Evolutionary conservation across 2,329 filamentous ascomycete genomes (phyloP).

Genomic region (Thyridium curvatum): DNA sequence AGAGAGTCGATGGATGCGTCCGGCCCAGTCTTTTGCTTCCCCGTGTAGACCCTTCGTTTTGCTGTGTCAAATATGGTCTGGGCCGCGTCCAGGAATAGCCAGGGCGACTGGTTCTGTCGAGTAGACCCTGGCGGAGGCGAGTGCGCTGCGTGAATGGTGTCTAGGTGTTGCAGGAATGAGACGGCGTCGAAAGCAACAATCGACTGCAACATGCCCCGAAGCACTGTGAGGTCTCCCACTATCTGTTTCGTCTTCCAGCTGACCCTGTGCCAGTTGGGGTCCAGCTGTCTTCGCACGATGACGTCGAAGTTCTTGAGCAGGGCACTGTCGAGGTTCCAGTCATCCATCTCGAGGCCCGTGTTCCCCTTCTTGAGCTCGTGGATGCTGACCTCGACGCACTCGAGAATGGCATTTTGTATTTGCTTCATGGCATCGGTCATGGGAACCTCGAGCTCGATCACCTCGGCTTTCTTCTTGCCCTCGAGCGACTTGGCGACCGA

Average conservation of each 20-base stretch:
- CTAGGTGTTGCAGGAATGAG: slow-evolving; percentile 85
- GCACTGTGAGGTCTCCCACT: slow-evolving; percentile 77
- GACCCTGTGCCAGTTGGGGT: slow-evolving; percentile 95
- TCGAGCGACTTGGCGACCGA: slow-evolving; percentile 85
- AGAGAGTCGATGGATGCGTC: slow-evolving; percentile 53
- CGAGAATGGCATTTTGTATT: slow-evolving; percentile 90
- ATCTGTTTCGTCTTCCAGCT: slow-evolving; percentile 95
- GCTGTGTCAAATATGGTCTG: slow-evolving; percentile 91
- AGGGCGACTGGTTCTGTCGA: slow-evolving; percentile 84
- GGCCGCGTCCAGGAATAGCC: slow-evolving; percentile 92
- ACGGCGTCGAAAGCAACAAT: slow-evolving; percentile 85
- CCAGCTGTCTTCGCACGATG: slow-evolving; percentile 80
- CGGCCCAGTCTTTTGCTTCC: slow-evolving; percentile 50
- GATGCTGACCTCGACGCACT: slow-evolving; percentile 93
- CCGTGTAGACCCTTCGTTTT: slow-evolving; percentile 78
- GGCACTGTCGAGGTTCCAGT: slow-evolving; percentile 93
- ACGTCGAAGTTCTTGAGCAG: slow-evolving; percentile 88
- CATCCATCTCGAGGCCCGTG: slow-evolving; percentile 84
- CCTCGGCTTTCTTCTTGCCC: slow-evolving; percentile 87
- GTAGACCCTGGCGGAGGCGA: slow-evolving; percentile 83
- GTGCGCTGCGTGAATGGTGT: slow-evolving; percentile 88
- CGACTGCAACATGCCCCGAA: slow-evolving; percentile 75
- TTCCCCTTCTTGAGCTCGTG: slow-evolving; percentile 90
- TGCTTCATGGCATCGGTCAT: slow-evolving; percentile 94
- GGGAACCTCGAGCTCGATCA: slow-evolving; percentile 91